These are phyloP conservation scores for Thuja plicata DNA, from an alignment of 83 land plant species.

Conservation along the genomic window DNA sequence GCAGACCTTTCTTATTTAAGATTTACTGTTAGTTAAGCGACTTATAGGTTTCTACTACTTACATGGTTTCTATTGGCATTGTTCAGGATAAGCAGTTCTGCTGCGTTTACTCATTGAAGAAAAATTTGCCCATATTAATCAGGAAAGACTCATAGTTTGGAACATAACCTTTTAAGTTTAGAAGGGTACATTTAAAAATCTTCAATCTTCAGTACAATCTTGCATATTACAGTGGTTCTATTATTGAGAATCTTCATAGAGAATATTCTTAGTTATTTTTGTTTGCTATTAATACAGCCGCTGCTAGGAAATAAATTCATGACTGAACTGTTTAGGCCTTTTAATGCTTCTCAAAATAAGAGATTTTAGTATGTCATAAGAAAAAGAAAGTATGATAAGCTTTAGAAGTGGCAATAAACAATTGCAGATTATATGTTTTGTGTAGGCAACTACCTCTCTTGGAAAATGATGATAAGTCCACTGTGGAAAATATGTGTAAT, in stretches of 20 bases:
- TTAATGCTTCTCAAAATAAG: neutral
- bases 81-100: neutral
- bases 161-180: neutral
- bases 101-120: neutral
- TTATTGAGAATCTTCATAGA: neutral
- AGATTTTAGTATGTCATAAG: neutral
- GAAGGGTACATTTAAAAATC: neutral
- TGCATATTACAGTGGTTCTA: neutral
- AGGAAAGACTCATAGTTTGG: neutral
- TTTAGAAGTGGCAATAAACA: neutral
- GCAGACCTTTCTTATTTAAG: neutral
- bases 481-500: constrained; percentile 69
- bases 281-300: neutral
- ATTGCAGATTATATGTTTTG: neutral
- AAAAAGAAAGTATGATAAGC: neutral
- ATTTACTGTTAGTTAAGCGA: neutral
- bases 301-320: neutral
- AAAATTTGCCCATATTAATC: neutral
- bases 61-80: neutral
- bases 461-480: constrained; percentile 94
- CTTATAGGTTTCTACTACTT: neutral
- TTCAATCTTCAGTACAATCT: neutral
- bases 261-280: neutral
- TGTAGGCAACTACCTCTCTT: constrained; percentile 68
- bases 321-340: neutral